These are phyloP conservation scores for Annulohypoxylon bovei DNA, from an alignment of 495 filamentous ascomycete species.

Conservation along the genomic window DNA sequence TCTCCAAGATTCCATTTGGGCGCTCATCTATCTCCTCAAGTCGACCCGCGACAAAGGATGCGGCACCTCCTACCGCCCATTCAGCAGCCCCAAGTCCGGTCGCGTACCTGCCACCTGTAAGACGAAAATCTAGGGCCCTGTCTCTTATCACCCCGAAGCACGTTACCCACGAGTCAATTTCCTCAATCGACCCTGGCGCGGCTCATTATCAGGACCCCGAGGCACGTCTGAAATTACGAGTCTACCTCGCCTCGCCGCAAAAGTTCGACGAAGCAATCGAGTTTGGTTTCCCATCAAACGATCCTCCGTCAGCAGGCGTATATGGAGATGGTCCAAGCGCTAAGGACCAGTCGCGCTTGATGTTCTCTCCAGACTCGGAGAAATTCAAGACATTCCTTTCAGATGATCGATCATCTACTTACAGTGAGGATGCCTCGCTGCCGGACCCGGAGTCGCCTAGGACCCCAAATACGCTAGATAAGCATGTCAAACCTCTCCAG, in stretches of 20 bases:
- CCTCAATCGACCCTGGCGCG: constrained; percentile 75
- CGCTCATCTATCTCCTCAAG: constrained; percentile 58
- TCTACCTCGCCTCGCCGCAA: constrained; percentile 90
- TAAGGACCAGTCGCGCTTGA: constrained; percentile 39
- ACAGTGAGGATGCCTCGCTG: constrained; percentile 62
- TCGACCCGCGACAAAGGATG: constrained; percentile 55
- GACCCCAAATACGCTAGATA: constrained; percentile 61
- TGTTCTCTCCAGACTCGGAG: constrained; percentile 47
- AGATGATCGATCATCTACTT: constrained; percentile 56
- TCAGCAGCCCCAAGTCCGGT: constrained; percentile 50
- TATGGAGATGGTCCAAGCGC: constrained; percentile 19
- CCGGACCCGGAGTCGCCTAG: constrained; percentile 63
- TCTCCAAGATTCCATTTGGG: constrained; percentile 64
- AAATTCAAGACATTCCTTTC: constrained; percentile 59
- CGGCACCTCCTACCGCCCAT: constrained; percentile 43
- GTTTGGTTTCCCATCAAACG: constrained; percentile 84
- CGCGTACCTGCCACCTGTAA: constrained; percentile 45
- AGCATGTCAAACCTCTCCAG: constrained; percentile 50
- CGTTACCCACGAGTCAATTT: constrained; percentile 57
- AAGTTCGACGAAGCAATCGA: constrained; percentile 96
- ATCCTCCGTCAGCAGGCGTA: constrained; percentile 46
- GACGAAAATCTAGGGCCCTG: constrained; percentile 59
- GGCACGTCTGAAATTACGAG: constrained; percentile 83
- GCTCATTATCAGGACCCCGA: constrained; percentile 92
- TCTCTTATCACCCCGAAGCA: constrained; percentile 61